Evolutionary conservation across 495 filamentous ascomycete genomes (phyloP).

Genomic region (Annulohypoxylon maeteangense): DNA sequence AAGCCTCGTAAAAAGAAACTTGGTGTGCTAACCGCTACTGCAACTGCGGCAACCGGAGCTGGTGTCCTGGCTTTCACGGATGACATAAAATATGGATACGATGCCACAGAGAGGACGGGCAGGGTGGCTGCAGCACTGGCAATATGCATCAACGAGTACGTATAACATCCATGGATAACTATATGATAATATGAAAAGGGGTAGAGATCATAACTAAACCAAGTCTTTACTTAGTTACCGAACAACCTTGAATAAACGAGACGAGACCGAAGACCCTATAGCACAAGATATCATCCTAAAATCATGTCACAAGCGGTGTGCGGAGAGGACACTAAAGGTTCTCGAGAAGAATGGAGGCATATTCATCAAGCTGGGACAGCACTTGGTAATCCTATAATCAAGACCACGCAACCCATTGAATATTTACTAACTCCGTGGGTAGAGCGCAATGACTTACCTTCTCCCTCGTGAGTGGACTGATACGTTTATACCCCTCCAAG

Average conservation of each 20-base stretch:
- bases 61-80: constrained; percentile 75
- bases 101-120: constrained; percentile 78
- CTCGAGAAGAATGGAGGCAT: constrained; percentile 96
- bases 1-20: constrained; percentile 28
- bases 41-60: constrained; percentile 63
- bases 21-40: constrained; percentile 55
- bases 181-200: neutral
- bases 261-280: constrained; percentile 64
- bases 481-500: constrained; percentile 95
- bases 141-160: constrained; percentile 91
- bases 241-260: constrained; percentile 76
- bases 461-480: constrained; percentile 94
- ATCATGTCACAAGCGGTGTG: constrained; percentile 92
- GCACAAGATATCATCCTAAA: constrained; percentile 74
- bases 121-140: constrained; percentile 81
- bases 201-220: constrained; percentile 9
- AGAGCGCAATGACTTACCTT: constrained; percentile 95
- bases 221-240: constrained; percentile 74
- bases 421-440: constrained; percentile 30
- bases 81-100: constrained; percentile 75
- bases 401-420: neutral
- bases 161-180: constrained; percentile 11
- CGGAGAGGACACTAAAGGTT: constrained; percentile 80
- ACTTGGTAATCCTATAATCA: constrained; percentile 66
- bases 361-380: constrained; percentile 98